Evolutionary conservation across 2,329 filamentous ascomycete species (phyloP).

Genomic region (Tolypocladium ophioglossoides): DNA sequence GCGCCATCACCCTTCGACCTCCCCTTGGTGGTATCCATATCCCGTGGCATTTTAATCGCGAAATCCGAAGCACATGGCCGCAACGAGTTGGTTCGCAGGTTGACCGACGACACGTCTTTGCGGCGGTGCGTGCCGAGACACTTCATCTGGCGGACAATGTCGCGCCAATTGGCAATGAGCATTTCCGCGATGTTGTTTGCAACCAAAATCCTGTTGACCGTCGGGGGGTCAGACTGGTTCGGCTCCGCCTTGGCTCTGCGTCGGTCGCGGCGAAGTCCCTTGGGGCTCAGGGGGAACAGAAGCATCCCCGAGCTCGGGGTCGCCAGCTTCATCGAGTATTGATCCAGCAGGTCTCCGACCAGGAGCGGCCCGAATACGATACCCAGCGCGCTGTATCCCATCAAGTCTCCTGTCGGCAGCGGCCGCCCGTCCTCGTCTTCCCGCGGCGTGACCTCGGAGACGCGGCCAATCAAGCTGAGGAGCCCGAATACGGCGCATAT

Average conservation of each 20-base stretch:
- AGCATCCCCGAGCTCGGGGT: conserved; percentile 29
- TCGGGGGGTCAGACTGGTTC: conserved; percentile 11
- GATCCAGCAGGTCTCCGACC: conserved; percentile 44
- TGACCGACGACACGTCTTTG: conserved; percentile 9
- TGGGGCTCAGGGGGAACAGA: conserved; percentile 31
- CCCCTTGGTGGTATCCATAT: conserved; percentile 3
- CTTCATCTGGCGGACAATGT: conserved; percentile 50
- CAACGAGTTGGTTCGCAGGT: conserved; percentile 10
- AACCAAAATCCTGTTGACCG: conserved; percentile 45
- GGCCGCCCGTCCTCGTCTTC: conserved; percentile 41
- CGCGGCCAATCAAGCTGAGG: conserved; percentile 47
- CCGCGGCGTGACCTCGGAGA: conserved; percentile 41
- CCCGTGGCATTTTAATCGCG: conserved; percentile 10
- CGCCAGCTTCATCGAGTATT: conserved; percentile 37
- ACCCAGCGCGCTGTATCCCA: conserved; percentile 53
- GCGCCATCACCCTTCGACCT: not conserved
- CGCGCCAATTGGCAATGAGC: conserved; percentile 55
- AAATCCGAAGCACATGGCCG: conserved; percentile 33
- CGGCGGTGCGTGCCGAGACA: conserved; percentile 25
- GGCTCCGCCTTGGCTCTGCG: conserved; percentile 9
- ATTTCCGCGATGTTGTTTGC: conserved; percentile 53
- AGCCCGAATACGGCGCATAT: conserved; percentile 59
- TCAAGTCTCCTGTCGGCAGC: conserved; percentile 45
- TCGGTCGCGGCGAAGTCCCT: conserved; percentile 22
- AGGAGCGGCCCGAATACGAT: conserved; percentile 57